Evolutionary conservation across 176 grass and related monocot genomes (phyloP).

Genomic region (Chrysopogon serrulatus): DNA sequence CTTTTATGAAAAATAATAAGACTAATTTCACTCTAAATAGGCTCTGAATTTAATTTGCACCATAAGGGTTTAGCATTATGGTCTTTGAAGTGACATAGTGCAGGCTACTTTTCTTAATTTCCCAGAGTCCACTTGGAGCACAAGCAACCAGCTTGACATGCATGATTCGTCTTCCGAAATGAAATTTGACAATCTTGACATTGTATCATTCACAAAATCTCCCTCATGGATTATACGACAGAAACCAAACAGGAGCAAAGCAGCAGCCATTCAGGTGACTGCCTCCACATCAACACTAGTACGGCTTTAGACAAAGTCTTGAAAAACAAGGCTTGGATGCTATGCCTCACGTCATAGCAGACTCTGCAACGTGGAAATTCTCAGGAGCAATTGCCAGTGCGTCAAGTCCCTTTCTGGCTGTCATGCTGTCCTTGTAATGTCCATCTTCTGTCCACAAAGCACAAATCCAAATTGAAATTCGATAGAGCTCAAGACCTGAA

Average conservation of each 20-base stretch:
- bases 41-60: not conserved
- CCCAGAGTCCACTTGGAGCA: not conserved
- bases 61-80: not conserved
- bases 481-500: not conserved
- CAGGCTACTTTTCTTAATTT: not conserved
- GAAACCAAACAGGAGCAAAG: not conserved
- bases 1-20: not conserved
- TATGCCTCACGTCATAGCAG: not conserved
- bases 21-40: not conserved
- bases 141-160: not conserved
- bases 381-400: not conserved
- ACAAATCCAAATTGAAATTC: slow-evolving; percentile 3
- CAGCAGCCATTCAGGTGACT: not conserved
- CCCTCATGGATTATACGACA: not conserved
- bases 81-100: not conserved
- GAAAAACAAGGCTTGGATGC: not conserved
- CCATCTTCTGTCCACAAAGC: not conserved
- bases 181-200: not conserved
- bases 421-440: slow-evolving; percentile 7
- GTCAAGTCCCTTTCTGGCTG: not conserved
- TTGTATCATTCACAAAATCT: not conserved
- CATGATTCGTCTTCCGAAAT: not conserved
- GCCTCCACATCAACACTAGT: not conserved
- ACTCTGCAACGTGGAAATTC: not conserved
- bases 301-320: slow-evolving; percentile 7